phyloP scores from a whole-genome alignment of 2,329 filamentous ascomycete species.

The Teratosphaeriaceae sp. region DNA sequence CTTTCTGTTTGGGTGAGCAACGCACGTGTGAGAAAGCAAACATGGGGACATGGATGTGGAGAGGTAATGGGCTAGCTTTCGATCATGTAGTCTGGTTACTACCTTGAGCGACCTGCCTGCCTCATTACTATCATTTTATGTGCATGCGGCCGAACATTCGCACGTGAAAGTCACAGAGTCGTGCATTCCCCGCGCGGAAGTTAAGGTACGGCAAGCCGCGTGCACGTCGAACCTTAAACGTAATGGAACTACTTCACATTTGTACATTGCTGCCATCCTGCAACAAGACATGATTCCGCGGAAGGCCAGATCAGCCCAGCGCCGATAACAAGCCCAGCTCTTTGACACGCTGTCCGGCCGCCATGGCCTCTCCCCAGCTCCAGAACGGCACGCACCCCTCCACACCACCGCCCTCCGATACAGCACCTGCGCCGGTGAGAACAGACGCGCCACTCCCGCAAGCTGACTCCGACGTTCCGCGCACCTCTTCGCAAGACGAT shows the following conservation, averaged over 20 bases:
- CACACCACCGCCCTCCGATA: conserved; percentile 24
- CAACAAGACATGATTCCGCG: too few species aligned
- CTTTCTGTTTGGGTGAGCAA: too few species aligned
- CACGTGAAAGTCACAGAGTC: too few species aligned
- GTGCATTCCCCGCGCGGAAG: too few species aligned
- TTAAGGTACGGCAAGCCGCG: too few species aligned
- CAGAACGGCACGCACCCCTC: conserved; percentile 19
- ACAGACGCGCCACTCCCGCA: conserved; percentile 12
- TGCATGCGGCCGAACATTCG: too few species aligned
- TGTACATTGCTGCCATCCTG: neutral
- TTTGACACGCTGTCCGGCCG: too few species aligned
- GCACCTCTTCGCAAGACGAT: conserved; percentile 29
- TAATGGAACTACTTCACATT: too few species aligned
- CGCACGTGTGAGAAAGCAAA: neutral
- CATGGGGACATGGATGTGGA: neutral
- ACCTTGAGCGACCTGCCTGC: neutral
- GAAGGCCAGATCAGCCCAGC: too few species aligned
- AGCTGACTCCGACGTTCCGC: conserved; percentile 22
- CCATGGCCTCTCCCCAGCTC: conserved; percentile 9
- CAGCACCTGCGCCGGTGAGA: conserved; percentile 11
- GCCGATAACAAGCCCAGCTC: too few species aligned
- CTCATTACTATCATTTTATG: too few species aligned
- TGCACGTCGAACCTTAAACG: too few species aligned
- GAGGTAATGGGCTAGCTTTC: neutral
- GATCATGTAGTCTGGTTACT: neutral